Evolutionary conservation across 202 grass and related monocot species (phyloP), one percentile per base, ranked within the genome.

Genomic region (Bolboschoenoplectus hybrid): DNA sequence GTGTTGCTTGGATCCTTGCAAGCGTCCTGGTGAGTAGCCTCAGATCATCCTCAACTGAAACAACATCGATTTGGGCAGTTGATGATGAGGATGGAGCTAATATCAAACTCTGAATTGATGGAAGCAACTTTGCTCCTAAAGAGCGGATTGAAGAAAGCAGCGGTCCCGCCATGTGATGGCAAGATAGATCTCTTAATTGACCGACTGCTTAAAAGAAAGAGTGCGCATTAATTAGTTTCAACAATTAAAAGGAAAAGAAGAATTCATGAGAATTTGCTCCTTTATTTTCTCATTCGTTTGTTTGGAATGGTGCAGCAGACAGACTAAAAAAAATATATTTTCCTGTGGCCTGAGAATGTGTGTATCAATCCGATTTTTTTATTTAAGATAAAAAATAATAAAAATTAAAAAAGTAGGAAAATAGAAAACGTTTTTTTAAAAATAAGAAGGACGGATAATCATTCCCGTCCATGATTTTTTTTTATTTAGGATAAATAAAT

Each of bases 1-100:
- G 67, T 13, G 77, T 43, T 12, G 69, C 86, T 16, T 82, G 82
- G 67, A 91, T 83, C 38, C 84, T 74, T 45, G 36, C 19, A n/a
- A 86, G 80, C 67, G 86, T 53, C 17, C 67, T 16, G 51, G 73
- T 9, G 67, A 89, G 16, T 55, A 72, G 45, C 12, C 56, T 85
- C 36, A 89, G 56, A 35, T 76, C 57, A 10, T 9, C n/a, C 9
- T 32, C 73, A 7, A 53, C 46, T 17, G 19, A 45, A 77, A 45
- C 2, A 9, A 20, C 41, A 49, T 51, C 41, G 3, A 9, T 19
- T 75, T 51, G 40, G 2, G 14, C 13, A 32, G 46, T 17, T 6
- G 73, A 77, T 26, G 73, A 77, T 32, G 73, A 77, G 44, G 73
- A 53, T 77, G 46, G 2, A 32, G 43, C 16, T 26, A 32, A 77